phyloP scores from a whole-genome alignment of 2,329 filamentous ascomycete genomes.

The Cladophialophora chaetospira region DNA sequence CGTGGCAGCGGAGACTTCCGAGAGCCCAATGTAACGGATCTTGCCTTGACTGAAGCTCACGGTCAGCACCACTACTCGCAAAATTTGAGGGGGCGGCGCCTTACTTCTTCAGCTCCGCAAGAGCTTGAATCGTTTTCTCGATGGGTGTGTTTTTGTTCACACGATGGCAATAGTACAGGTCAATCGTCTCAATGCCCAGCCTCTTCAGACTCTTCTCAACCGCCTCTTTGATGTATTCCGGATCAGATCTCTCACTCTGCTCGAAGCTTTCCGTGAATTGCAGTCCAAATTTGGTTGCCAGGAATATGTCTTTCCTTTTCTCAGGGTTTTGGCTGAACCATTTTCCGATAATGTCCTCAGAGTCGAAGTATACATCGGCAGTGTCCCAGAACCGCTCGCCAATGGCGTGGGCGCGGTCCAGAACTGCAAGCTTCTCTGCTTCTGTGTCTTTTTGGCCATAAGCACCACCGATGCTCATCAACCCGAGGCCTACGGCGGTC shows the following conservation, averaged over 20 bases:
- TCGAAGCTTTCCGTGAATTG: neutral
- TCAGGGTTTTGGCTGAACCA: conserved; percentile 26
- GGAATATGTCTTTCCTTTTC: conserved; percentile 27
- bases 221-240: conserved; percentile 41
- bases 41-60: conserved; percentile 45
- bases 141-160: conserved; percentile 48
- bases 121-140: conserved; percentile 48
- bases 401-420: conserved; percentile 34
- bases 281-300: conserved; percentile 26
- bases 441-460: neutral
- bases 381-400: conserved; percentile 38
- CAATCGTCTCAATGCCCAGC: conserved; percentile 43
- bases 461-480: neutral
- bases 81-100: conserved; percentile 28
- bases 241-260: conserved; percentile 36
- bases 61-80: neutral
- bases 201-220: conserved; percentile 41
- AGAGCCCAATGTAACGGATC: conserved; percentile 53
- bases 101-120: conserved; percentile 49
- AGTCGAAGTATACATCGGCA: conserved; percentile 38
- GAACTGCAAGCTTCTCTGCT: conserved; percentile 33
- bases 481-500: neutral
- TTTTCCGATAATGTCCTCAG: conserved; percentile 37
- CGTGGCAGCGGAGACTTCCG: conserved; percentile 49
- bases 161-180: conserved; percentile 49